Evolutionary conservation across 345 rosid genomes (phyloP).

Genomic region (Populus davidiana): DNA sequence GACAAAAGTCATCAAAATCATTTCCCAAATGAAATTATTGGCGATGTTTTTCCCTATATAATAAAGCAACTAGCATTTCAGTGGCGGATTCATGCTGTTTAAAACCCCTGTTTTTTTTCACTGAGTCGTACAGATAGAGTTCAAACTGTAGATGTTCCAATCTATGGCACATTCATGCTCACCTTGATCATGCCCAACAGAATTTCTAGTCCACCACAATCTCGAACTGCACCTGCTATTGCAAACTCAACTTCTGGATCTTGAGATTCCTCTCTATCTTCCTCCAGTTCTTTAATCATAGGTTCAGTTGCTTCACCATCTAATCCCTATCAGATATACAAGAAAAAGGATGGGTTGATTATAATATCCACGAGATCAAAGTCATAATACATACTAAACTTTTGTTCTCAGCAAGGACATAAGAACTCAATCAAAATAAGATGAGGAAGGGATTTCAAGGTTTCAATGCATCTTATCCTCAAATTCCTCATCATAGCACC

Average conservation of each 20-base stretch:
- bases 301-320: constrained; percentile 99
- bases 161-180: constrained; percentile 4
- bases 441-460: neutral
- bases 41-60: too few species aligned
- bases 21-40: too few species aligned
- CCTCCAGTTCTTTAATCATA: constrained; percentile 98
- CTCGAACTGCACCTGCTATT: constrained; percentile 95
- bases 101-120: too few species aligned
- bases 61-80: too few species aligned
- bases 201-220: constrained; percentile 87
- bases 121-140: too few species aligned
- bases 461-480: neutral
- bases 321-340: constrained; percentile 55
- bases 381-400: neutral
- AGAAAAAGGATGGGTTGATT: neutral
- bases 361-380: neutral
- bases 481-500: too few species aligned
- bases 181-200: constrained; percentile 91
- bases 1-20: too few species aligned
- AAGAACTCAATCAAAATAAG: neutral
- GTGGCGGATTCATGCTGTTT: too few species aligned
- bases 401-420: neutral
- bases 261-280: constrained; percentile 96
- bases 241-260: constrained; percentile 99
- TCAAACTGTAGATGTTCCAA: too few species aligned